A percentile compares a stretch with the other conserved stretches of the same genome.
These are phyloP conservation scores for Ammopiptanthus mongolicus DNA, from an alignment of 306 rosid species.

Conservation along the genomic window DNA sequence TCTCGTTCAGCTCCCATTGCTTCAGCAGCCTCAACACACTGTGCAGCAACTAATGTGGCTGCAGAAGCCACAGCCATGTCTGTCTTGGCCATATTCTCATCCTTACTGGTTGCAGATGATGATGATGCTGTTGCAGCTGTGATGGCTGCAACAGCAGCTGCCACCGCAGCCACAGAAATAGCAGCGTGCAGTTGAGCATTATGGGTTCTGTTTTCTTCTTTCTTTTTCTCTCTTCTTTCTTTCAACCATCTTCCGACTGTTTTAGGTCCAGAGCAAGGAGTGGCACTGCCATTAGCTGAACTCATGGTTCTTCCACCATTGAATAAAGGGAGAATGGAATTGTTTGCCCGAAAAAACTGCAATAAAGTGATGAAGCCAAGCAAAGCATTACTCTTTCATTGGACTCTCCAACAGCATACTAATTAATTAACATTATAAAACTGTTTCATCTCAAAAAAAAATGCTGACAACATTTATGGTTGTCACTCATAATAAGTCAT, in stretches of 20 bases:
- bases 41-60: conserved; percentile 89
- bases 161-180: conserved; percentile 84
- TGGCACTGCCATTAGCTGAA: conserved; percentile 35
- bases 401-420: background rate
- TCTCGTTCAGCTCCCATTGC: conserved; percentile 92
- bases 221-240: conserved; percentile 91
- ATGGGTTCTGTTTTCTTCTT: conserved; percentile 85
- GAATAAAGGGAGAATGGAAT: conserved; percentile 74
- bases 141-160: conserved; percentile 80
- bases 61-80: conserved; percentile 94
- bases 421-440: background rate
- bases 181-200: conserved; percentile 94
- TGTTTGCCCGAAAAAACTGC: conserved; percentile 81
- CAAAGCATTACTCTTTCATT: background rate
- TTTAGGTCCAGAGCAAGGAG: conserved; percentile 61
- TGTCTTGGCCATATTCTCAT: conserved; percentile 58
- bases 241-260: conserved; percentile 98
- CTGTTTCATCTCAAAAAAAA: background rate
- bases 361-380: background rate
- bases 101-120: conserved; percentile 49
- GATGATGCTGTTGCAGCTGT: conserved; percentile 86
- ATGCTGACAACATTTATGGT: background rate
- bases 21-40: conserved; percentile 95
- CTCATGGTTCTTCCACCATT: conserved; percentile 59
- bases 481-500: background rate